Evolutionary conservation across 371 early-diverging fungal genomes (phyloP), one percentile per base, ranked within the genome.

Genomic region (Chytridiales sp.): DNA sequence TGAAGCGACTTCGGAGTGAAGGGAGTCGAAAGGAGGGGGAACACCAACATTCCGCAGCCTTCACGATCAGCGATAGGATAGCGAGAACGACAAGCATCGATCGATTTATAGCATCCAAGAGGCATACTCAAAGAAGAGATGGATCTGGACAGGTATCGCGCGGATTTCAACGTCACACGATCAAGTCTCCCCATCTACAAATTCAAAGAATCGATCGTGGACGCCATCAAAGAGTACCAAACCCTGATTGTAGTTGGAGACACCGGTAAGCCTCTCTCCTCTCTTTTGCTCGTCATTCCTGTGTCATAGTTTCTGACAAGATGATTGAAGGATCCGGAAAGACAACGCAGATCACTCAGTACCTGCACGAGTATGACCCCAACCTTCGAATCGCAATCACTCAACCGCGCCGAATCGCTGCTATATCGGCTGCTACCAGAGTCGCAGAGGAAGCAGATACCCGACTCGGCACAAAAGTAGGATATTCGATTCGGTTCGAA

Each of bases 341-440:
- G 69, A 93, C 93, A 2, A 96, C 95, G 1, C 94, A 94, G 64
- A 83, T 94, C 22, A 93, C 94, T 17, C 93, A 95, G 64, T 95
- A 91, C 73, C 70, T 92, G 26, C 68, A 87, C 29, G 91, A 91
- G 66, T 62, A 2, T 21, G 21, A 44, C 22, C 42, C 34, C 1
- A 6, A 50, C 6, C 53, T 17, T 21, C 54, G 61, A 26, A 67
- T 77, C 38, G 56, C 53, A 32, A 64, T 72, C 42, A 82, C 85
- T 17, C 85, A 85, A 67, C 87, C 87, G 6, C 74, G 85, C 39
- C 73, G 98, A 40, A 91, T 98, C 61, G 95, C 96, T 0, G 95
- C 96, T 8, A 89, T 92, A 3, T 86, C 93, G 38, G 93, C 93
- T 1, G 90, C 94, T 5, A 85, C 80, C 49, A 79, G 93, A 24